Conservation (phyloP, 2,329 filamentous ascomycete genomes). For the Uncinocarpus reesii region DNA sequence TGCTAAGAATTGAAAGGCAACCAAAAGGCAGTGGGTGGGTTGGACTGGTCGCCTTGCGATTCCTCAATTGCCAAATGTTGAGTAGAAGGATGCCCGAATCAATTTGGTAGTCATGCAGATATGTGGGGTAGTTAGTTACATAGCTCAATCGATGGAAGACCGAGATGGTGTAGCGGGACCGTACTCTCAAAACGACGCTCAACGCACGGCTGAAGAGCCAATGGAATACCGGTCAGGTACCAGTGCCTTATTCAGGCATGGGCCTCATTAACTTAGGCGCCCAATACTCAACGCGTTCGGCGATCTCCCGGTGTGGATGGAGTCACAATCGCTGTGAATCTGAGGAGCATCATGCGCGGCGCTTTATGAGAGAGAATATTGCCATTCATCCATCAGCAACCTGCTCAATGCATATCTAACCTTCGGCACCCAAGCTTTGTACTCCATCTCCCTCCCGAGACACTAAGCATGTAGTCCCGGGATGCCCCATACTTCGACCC, state of each 20-base stretch:
- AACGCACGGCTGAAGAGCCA: not conserved
- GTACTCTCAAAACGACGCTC: not conserved
- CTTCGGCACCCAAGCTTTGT: constrained; percentile 1
- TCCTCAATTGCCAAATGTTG: too few species aligned
- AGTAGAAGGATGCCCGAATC: too few species aligned
- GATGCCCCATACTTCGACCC: not conserved
- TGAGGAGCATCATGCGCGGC: too few species aligned
- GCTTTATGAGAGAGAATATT: too few species aligned
- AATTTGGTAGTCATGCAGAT: too few species aligned
- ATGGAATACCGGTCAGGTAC: constrained; percentile 9
- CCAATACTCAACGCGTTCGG: constrained; percentile 2
- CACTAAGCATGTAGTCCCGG: not conserved
- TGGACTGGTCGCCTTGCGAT: too few species aligned
- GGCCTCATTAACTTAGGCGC: constrained; percentile 4
- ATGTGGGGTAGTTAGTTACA: constrained; percentile 7
- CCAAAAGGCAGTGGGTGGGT: too few species aligned
- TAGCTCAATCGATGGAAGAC: not conserved
- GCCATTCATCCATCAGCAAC: constrained; percentile 3
- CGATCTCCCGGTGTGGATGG: constrained; percentile 1
- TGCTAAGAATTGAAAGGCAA: too few species aligned
- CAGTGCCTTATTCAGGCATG: constrained; percentile 10
- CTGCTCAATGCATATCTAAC: constrained; percentile 1
- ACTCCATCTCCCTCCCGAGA: not conserved
- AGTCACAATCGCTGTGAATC: too few species aligned
- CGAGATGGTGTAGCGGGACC: not conserved